phyloP scores from a whole-genome alignment of 257 asterid genomes.

The Catharanthus roseus region DNA sequence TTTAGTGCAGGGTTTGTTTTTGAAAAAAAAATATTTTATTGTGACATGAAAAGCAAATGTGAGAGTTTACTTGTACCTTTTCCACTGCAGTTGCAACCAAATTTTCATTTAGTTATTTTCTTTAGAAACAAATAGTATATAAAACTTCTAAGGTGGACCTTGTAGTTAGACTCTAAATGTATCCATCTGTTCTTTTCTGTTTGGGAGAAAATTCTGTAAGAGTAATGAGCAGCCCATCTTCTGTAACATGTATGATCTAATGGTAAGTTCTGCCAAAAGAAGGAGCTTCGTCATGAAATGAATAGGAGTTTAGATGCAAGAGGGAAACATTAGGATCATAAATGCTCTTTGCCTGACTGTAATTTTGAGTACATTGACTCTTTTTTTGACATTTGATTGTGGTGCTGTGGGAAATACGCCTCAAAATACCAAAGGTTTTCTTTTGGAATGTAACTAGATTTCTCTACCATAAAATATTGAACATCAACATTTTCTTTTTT shows the following conservation, averaged over 20 bases:
- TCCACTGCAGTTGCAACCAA: background rate
- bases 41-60: background rate
- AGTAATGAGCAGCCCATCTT: background rate
- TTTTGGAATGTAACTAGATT: background rate
- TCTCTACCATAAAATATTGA: background rate
- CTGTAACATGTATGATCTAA: background rate
- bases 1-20: background rate
- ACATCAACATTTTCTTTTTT: no score
- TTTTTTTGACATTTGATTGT: background rate
- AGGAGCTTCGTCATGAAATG: background rate
- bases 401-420: background rate
- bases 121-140: background rate
- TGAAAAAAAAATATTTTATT: background rate
- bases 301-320: background rate
- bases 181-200: background rate
- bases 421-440: background rate
- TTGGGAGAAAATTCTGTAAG: background rate
- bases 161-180: background rate
- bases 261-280: background rate
- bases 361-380: background rate
- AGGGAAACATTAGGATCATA: background rate
- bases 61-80: background rate
- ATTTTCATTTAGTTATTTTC: background rate
- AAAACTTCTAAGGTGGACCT: background rate
- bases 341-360: slow-evolving; percentile 4